Evolutionary conservation across 257 asterid species (phyloP).

Genomic region (Gentiana dahurica): DNA sequence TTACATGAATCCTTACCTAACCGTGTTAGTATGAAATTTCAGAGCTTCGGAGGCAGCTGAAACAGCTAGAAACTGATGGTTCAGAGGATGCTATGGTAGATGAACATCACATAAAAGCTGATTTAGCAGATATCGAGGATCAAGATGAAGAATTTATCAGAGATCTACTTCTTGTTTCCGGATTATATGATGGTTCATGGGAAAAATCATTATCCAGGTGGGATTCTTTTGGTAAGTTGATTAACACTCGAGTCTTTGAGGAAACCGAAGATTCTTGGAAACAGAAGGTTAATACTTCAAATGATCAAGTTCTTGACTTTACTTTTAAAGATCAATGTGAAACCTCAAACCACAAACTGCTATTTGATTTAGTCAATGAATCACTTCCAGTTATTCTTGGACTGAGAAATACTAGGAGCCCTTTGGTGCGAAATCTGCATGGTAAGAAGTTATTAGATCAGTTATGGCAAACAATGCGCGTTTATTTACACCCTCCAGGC

Average conservation of each 20-base stretch:
- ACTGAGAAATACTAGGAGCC: slow-evolving; percentile 34
- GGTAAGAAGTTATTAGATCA: slow-evolving; percentile 41
- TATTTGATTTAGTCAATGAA: slow-evolving; percentile 75
- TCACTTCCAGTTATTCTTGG: slow-evolving; percentile 55
- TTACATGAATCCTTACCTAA: too few relatives aligned
- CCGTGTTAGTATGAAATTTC: not conserved
- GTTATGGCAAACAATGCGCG: slow-evolving; percentile 47
- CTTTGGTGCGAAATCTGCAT: slow-evolving; percentile 32
- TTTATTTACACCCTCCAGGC: slow-evolving; percentile 31
- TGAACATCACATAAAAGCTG: slow-evolving; percentile 43
- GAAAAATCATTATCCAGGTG: slow-evolving; percentile 54
- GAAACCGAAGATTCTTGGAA: slow-evolving; percentile 55
- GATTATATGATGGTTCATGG: slow-evolving; percentile 62
- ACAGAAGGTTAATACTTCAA: slow-evolving; percentile 26
- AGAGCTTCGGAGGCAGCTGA: slow-evolving; percentile 78
- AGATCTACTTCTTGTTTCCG: slow-evolving; percentile 77
- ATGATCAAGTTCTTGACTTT: slow-evolving; percentile 13
- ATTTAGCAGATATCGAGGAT: slow-evolving; percentile 47
- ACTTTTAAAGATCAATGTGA: slow-evolving; percentile 23
- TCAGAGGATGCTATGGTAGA: slow-evolving; percentile 33
- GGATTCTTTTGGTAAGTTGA: slow-evolving; percentile 76
- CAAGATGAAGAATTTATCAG: slow-evolving; percentile 62
- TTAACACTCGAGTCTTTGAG: slow-evolving; percentile 59
- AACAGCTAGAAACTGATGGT: slow-evolving; percentile 50
- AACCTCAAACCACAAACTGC: slow-evolving; percentile 39